Evolutionary conservation across 2,329 filamentous ascomycete species (phyloP), one percentile per base, ranked within the genome.

Genomic region (Grosmannia penicillata): DNA sequence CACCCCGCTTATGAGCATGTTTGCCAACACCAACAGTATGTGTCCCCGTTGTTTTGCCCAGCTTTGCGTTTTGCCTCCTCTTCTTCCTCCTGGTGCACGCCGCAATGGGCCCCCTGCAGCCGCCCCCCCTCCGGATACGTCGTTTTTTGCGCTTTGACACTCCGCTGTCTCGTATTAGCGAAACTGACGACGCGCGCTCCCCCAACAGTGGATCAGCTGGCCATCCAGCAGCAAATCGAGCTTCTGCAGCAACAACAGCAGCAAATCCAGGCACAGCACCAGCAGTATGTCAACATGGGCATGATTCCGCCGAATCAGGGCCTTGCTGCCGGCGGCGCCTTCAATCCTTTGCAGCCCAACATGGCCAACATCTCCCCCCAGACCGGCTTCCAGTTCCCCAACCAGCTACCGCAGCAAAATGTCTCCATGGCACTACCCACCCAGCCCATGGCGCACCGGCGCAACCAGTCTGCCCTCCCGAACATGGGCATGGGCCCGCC

Each of bases 211-310:
- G 89, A 95, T 68, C 87, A 95, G 72, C 75, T 94, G 56, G 85
- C 85, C 56, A 87, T 96, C 57, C 87, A 94, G 65, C 89, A 95
- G 67, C 89, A 96, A 64, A 95, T 96, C 55, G 89, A 96, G 63
- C 73, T 93, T 56, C 72, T 96, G 54, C 89, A 96, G 66, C 86
- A 94, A 59, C 91, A 96, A 60, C 91, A 96, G 59, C 87, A 96
- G 61, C 87, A 95, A 58, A 93, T 96, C 55, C 84, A 93, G 62
- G 85, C 85, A 51, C 91, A 85, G 47, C 86, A 95, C 55, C 87
- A 95, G 63, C 89, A 96, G 63, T 95, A 94, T 67, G 81, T 94
- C 53, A 94, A 91, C 60, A 87, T 95, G 82, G 85, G 85, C 58
- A 86, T 96, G 72, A 78, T 96, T 52, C 80, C 82, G 49, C 80